These are phyloP conservation scores for Nicotiana noctiflora DNA, from an alignment of 257 asterid species.

Conservation along the genomic window DNA sequence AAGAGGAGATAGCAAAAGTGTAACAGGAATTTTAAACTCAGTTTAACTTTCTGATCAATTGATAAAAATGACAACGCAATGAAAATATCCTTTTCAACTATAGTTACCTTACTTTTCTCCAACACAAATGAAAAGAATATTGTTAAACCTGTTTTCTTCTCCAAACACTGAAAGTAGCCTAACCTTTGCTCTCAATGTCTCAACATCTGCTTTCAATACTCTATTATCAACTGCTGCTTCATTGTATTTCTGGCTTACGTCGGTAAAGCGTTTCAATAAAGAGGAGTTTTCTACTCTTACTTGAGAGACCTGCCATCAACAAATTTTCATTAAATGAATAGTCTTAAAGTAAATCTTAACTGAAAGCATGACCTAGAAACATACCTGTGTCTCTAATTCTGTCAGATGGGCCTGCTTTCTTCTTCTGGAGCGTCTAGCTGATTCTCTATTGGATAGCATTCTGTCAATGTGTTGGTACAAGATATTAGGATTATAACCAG, in stretches of 20 bases:
- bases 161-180: not conserved
- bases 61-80: not conserved
- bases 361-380: slow-evolving; percentile 9
- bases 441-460: slow-evolving; percentile 98
- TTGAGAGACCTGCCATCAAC: slow-evolving; percentile 56
- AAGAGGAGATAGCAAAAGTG: not conserved
- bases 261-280: slow-evolving; percentile 49
- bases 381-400: slow-evolving; percentile 85
- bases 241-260: slow-evolving; percentile 59
- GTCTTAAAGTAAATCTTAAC: not conserved
- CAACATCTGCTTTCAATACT: slow-evolving; percentile 73
- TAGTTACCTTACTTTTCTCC: not conserved
- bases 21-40: slow-evolving; percentile 2
- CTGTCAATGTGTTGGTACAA: slow-evolving; percentile 30
- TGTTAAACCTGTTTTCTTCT: not conserved
- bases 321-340: slow-evolving; percentile 9
- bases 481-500: not conserved
- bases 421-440: slow-evolving; percentile 96
- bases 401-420: slow-evolving; percentile 95
- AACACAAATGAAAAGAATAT: not conserved
- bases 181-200: slow-evolving; percentile 73
- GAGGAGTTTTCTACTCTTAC: slow-evolving; percentile 74
- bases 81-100: not conserved
- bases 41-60: not conserved
- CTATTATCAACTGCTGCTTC: slow-evolving; percentile 72